Base-by-base conservation (phyloP, 2,329 filamentous ascomycete genomes). In the Monilinia fructigena region DNA sequence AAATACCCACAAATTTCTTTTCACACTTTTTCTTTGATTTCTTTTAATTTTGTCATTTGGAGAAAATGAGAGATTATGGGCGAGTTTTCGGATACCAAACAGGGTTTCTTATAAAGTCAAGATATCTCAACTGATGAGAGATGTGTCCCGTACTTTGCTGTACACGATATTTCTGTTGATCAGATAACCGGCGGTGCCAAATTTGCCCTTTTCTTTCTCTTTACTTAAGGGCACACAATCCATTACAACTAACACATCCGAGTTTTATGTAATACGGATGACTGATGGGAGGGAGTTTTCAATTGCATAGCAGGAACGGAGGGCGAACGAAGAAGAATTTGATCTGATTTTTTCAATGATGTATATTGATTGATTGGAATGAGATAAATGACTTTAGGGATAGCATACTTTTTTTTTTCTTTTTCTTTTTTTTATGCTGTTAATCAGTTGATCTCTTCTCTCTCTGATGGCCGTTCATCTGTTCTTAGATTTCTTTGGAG, bases 91-190 rank as follows among this genome's bases (percentile, higher is more conserved):
- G 48, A 60, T 23, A 50, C 38, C 31, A 48, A 23, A 60, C 55
- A 45, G 55, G 40, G 59, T 65, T 54, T 65, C 59, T 60, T 45
- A 38, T 65, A 65, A 58, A 45, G 52, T 45, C 28, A 47, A 53
- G 42, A 48, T 45, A 65, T 38, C 18, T 42, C n/a, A 38, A 38
- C 42, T 38, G 18, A 65, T 65, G 8, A 40, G 40, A 58, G 42
- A 58, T 58, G n/a, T 42, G 11, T 5, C 31, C 23, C 40, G 62
- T 31, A 64, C 42, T 50, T 59, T 4, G 10, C 18, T 65, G 45
- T 50, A 31, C 63, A 54, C 47, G 18, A 50, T 26, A 53, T 47
- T 38, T 63, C 56, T 47, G 20, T 59, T 48, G 26, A 48, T 28
- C 20, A 59, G 42, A 48, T 31, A 59, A 18, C 26, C 28, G 23